A percentile compares a stretch with the other conserved stretches of the same genome.
Evolutionary conservation across 2,329 filamentous ascomycete genomes (phyloP).

Genomic region (Pyrenochaeta sp.): DNA sequence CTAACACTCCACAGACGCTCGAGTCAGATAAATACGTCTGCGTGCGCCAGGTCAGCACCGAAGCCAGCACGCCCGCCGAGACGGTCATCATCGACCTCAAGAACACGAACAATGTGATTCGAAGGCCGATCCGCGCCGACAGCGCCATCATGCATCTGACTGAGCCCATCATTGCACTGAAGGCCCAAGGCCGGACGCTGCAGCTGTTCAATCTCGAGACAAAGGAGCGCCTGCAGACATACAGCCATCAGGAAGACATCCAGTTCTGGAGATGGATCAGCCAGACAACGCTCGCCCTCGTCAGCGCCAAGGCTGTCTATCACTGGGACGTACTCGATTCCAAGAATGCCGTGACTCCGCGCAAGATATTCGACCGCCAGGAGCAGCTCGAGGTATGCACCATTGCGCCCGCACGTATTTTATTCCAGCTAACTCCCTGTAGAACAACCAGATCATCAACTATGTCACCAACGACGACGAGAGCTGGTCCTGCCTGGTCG

Average conservation of each 20-base stretch:
- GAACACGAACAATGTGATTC: conserved; percentile 94
- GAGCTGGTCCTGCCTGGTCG: conserved; percentile 98
- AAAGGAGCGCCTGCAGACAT: conserved; percentile 96
- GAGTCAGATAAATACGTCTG: conserved; percentile 98
- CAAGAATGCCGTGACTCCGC: conserved; percentile 73
- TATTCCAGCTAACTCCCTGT: conserved; percentile 18
- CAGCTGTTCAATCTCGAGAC: conserved; percentile 96
- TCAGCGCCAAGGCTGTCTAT: conserved; percentile 90
- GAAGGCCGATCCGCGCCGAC: conserved; percentile 96
- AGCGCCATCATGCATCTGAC: conserved; percentile 99
- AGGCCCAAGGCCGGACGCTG: conserved; percentile 90
- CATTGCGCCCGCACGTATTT: background rate
- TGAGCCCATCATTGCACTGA: conserved; percentile 94
- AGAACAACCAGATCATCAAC: conserved; percentile 99
- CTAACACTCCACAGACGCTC: conserved; percentile 71
- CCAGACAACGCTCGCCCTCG: conserved; percentile 84
- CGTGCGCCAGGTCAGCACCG: conserved; percentile 86
- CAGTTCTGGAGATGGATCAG: conserved; percentile 99
- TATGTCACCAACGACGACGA: conserved; percentile 95
- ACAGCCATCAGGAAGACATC: conserved; percentile 95
- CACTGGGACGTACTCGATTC: conserved; percentile 98
- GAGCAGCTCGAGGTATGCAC: conserved; percentile 79
- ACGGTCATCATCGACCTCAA: conserved; percentile 98
- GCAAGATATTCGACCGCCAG: conserved; percentile 95
- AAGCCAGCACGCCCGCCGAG: conserved; percentile 82